Percentiles rank a stretch among this genome's conserved stretches.
Evolutionary conservation across 2,329 filamentous ascomycete genomes (phyloP).

Genomic region (Ambrosiella beaveri): DNA sequence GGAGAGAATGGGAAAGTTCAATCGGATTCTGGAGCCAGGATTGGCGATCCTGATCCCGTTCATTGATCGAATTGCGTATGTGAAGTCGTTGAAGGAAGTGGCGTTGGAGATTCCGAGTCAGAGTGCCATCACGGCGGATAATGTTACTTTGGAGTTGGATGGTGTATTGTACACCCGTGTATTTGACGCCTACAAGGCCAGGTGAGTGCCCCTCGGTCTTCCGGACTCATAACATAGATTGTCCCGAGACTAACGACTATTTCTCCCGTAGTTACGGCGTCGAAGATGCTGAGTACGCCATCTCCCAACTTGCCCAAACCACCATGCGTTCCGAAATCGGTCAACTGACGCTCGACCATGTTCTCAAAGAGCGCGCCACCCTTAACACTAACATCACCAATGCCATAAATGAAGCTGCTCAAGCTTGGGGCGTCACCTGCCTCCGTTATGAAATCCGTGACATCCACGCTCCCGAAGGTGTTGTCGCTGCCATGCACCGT

Average conservation of each 20-base stretch:
- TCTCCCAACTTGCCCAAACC: constrained; percentile 92
- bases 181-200: constrained; percentile 96
- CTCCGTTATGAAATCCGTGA: constrained; percentile 95
- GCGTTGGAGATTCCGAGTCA: constrained; percentile 96
- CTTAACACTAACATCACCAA: constrained; percentile 98
- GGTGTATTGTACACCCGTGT: constrained; percentile 91
- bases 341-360: constrained; percentile 88
- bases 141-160: constrained; percentile 90
- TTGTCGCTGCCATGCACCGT: constrained; percentile 95
- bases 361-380: constrained; percentile 88
- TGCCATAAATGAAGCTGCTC: constrained; percentile 93
- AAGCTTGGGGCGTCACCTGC: constrained; percentile 93
- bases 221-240: not conserved
- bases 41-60: constrained; percentile 78
- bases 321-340: constrained; percentile 99
- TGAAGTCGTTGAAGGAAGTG: constrained; percentile 90
- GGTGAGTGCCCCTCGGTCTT: constrained; percentile 32
- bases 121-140: constrained; percentile 95
- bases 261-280: constrained; percentile 64
- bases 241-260: not conserved
- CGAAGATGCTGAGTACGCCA: constrained; percentile 96
- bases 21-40: constrained; percentile 80
- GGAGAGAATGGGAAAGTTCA: constrained; percentile 97
- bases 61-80: constrained; percentile 90
- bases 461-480: constrained; percentile 84